Evolutionary conservation across 1,139 yeast genomes (phyloP).

Genomic region (Geotrichum carabidarum): DNA sequence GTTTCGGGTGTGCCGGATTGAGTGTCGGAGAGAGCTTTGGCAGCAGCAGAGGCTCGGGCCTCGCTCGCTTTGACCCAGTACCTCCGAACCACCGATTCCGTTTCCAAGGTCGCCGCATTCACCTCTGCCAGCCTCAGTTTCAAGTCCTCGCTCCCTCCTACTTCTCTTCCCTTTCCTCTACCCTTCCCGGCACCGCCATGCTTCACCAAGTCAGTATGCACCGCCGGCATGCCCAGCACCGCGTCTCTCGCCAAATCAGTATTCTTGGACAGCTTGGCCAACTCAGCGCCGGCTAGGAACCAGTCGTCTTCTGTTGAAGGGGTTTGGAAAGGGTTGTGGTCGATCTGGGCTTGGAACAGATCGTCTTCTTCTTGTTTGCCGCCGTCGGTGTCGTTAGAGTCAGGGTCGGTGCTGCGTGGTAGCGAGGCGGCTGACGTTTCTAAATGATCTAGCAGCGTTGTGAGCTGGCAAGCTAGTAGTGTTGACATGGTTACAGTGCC

Average conservation of each 20-base stretch:
- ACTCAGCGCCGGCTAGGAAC: slow-evolving; percentile 25
- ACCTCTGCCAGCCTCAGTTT: neutral
- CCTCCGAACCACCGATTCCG: slow-evolving; percentile 1
- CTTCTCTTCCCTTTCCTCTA: neutral
- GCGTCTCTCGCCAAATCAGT: slow-evolving; percentile 28
- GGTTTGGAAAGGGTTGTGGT: neutral
- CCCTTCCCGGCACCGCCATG: neutral
- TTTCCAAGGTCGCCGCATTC: neutral
- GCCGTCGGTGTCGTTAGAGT: neutral
- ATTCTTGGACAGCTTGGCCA: slow-evolving; percentile 25
- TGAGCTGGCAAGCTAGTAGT: slow-evolving; percentile 2
- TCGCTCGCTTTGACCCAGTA: too few species aligned
- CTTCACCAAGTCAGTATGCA: neutral
- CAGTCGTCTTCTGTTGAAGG: slow-evolving; percentile 19
- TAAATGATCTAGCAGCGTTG: slow-evolving; percentile 1
- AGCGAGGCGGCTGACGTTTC: neutral
- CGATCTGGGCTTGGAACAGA: neutral
- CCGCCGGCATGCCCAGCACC: slow-evolving; percentile 7
- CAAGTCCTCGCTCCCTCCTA: neutral
- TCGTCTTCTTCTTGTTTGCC: neutral
- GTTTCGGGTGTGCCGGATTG: too few species aligned
- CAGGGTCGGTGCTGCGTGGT: neutral
- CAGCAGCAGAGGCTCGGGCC: too few species aligned
- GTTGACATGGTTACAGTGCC: neutral
- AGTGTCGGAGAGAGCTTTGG: too few species aligned